These are phyloP conservation scores for Penicillium coffeae DNA, from an alignment of 495 filamentous ascomycete species.

Conservation along the genomic window DNA sequence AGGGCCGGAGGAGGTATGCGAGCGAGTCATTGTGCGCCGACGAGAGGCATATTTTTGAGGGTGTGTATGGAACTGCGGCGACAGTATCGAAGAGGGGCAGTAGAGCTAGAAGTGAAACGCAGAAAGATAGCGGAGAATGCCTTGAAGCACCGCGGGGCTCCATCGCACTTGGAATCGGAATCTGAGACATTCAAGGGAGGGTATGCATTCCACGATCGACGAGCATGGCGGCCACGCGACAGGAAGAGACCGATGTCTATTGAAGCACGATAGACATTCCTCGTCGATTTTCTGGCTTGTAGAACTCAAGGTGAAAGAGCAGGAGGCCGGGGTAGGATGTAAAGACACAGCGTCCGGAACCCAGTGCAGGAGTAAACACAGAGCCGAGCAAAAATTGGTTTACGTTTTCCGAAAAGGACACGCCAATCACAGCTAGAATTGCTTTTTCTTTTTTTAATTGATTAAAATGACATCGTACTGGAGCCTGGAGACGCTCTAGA, in stretches of 20 bases:
- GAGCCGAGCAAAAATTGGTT: not conserved
- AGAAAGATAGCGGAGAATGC: constrained; percentile 12
- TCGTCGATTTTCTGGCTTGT: no score
- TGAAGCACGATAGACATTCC: constrained; percentile 1
- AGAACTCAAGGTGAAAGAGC: no score
- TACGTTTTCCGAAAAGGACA: not conserved
- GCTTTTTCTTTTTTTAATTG: not conserved
- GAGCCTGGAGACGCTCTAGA: not conserved
- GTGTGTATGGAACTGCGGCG: constrained; percentile 65
- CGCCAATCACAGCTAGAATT: constrained; percentile 1
- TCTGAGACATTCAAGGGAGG: constrained; percentile 27
- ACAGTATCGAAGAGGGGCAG: constrained; percentile 12
- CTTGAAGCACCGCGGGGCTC: constrained; percentile 16
- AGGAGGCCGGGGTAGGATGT: not conserved
- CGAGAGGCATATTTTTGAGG: constrained; percentile 62
- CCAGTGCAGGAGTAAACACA: not conserved
- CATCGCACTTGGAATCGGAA: constrained; percentile 18
- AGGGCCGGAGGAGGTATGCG: constrained; percentile 59
- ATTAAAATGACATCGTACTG: not conserved
- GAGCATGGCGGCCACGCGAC: constrained; percentile 27
- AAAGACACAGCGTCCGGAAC: not conserved
- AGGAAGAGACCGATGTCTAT: constrained; percentile 8
- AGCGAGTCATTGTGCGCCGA: constrained; percentile 43
- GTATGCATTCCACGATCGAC: constrained; percentile 29
- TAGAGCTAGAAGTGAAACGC: constrained; percentile 20